phyloP scores from a whole-genome alignment of 202 grass and related monocot species.

The Zizania palustris region DNA sequence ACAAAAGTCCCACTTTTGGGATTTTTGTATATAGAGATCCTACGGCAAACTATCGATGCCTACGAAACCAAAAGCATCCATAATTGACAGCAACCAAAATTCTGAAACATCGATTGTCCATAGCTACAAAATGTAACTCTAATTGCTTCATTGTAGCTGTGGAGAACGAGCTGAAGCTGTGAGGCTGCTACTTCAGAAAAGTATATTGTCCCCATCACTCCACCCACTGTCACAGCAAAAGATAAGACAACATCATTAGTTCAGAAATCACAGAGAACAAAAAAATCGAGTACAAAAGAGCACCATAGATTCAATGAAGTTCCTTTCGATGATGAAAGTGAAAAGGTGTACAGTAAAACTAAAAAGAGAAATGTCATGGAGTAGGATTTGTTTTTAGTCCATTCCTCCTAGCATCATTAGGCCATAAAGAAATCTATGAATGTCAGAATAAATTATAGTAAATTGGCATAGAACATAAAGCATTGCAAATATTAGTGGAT shows the following conservation, averaged over 20 bases:
- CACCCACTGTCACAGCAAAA: slow-evolving; percentile 11
- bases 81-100: slow-evolving; percentile 35
- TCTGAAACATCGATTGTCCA: slow-evolving; percentile 3
- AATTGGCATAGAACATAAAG: not conserved
- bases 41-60: slow-evolving; percentile 5
- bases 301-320: not conserved
- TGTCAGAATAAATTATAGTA: not conserved
- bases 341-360: not conserved
- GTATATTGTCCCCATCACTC: not conserved
- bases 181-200: slow-evolving; percentile 15
- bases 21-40: not conserved
- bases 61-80: slow-evolving; percentile 28
- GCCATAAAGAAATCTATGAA: not conserved
- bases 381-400: not conserved
- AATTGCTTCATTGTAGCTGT: slow-evolving; percentile 20
- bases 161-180: not conserved
- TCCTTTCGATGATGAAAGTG: not conserved
- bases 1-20: slow-evolving; percentile 35
- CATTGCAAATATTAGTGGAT: slow-evolving; percentile 15
- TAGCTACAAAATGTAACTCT: slow-evolving; percentile 3
- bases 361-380: not conserved
- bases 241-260: not conserved
- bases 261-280: not conserved
- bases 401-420: not conserved
- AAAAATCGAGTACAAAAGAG: not conserved